Base-by-base conservation (phyloP, 1,284 basidiomycete genomes). In the Fomitopsis betulina region DNA sequence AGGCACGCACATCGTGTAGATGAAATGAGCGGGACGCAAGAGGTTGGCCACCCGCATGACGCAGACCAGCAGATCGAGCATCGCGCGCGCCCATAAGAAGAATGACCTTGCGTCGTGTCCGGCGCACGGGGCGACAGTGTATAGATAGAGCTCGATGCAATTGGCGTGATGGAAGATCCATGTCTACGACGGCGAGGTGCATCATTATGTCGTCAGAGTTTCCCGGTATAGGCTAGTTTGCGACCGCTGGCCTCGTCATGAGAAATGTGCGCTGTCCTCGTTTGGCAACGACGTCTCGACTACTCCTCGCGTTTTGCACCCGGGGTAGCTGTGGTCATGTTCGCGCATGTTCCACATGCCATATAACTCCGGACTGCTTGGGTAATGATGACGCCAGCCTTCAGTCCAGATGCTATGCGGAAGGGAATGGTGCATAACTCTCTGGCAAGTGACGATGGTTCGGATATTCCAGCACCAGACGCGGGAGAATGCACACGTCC, bases 171-270 rank as follows among this genome's bases (percentile, higher is more conserved):
- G 27, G 54, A 55, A 55, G 54, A 47, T 35, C 54, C 12, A 42
- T 42, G 54, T 47, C 40, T 42, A 30, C 54, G 54, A 23, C 40
- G 23, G 37, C n/a, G 37, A n/a, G 12, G 9, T 52, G 38, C 37
- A 39, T 54, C 49, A 51, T 35, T 15, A 7, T 51, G 49, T 51
- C 49, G 49, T 51, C 49, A 51, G 32, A 51, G 32, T 21, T 51
- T 32, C 49, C 49, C 9, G 49, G 32, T 33, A 51, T 51, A 5
- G 45, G 10, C 45, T 47, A 47, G 45, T n/a, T 13, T 35, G 32
- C 32, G 25, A 4, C 17, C 35, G 49, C 49, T 13, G 8, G 19
- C 33, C 49, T 35, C 49, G 33, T 3, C 35, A 15, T 10, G 35
- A 37, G 35, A 15, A 12, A 35, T 51, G 49, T 32, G 30, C 33